These are phyloP conservation scores for Prunella vulgaris DNA, from an alignment of 257 asterid species.

Conservation along the genomic window DNA sequence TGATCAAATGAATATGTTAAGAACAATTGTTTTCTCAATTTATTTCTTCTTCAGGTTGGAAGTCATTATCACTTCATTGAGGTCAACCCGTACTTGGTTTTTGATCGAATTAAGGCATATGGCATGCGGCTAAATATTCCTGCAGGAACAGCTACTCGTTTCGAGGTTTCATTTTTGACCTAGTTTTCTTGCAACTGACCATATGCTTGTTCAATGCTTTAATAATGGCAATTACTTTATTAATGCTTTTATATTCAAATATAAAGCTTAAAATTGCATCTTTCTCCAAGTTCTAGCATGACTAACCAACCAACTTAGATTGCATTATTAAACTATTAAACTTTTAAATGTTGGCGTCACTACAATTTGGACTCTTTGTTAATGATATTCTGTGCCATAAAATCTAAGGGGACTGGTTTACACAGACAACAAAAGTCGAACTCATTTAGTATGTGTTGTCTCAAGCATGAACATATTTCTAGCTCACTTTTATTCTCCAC, in stretches of 20 bases:
- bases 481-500: background rate
- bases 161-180: constrained; percentile 60
- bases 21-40: background rate
- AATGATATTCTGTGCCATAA: background rate
- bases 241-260: constrained; percentile 1
- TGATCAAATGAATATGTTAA: background rate
- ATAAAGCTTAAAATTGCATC: constrained; percentile 4
- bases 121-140: constrained; percentile 91
- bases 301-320: constrained; percentile 10
- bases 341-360: background rate
- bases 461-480: background rate
- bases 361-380: constrained; percentile 5
- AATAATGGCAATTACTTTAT: background rate
- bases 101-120: constrained; percentile 69
- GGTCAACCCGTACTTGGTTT: constrained; percentile 73
- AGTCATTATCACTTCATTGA: constrained; percentile 97
- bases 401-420: background rate
- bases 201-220: constrained; percentile 4
- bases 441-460: background rate
- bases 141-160: constrained; percentile 92
- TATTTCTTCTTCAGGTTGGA: constrained; percentile 63
- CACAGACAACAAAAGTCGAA: background rate
- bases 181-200: constrained; percentile 13
- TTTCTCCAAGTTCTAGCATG: constrained; percentile 21
- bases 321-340: constrained; percentile 3